Percentiles rank a stretch among this genome's conserved stretches.
Evolutionary conservation across 768 basidiomycete genomes (phyloP).

Genomic region (Hebeloma cylindrosporum): DNA sequence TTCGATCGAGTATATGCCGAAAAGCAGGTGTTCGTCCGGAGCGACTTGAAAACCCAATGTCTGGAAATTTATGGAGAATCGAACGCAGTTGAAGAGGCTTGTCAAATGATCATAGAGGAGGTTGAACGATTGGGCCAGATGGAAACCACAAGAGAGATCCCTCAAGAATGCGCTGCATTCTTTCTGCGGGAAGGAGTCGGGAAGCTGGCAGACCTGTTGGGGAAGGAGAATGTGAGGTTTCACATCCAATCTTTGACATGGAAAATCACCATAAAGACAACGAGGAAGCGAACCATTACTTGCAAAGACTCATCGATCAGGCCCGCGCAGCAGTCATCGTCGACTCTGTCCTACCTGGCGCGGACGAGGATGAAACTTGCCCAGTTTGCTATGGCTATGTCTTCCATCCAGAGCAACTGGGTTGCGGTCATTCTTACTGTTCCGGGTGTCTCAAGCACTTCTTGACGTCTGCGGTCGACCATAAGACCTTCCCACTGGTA

Average conservation of each 20-base stretch:
- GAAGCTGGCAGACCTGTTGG: conserved; percentile 50
- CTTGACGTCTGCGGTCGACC: conserved; percentile 40
- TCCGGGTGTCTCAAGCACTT: conserved; percentile 48
- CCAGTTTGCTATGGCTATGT: conserved; percentile 55
- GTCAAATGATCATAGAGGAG: conserved; percentile 45
- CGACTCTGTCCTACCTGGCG: conserved; percentile 4
- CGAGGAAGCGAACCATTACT: conserved; percentile 51
- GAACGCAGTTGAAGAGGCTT: conserved; percentile 39
- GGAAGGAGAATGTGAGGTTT: conserved; percentile 53
- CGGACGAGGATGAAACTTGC: conserved; percentile 32
- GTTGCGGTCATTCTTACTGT: conserved; percentile 53
- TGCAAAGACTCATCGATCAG: conserved; percentile 45
- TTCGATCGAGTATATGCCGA: conserved; percentile 22
- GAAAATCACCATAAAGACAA: conserved; percentile 54
- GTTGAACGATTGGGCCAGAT: conserved; percentile 47
- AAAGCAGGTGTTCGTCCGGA: conserved; percentile 42
- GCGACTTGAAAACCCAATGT: conserved; percentile 43
- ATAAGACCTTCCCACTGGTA: conserved; percentile 53
- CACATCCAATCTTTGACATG: conserved; percentile 35
- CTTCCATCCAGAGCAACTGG: conserved; percentile 41
- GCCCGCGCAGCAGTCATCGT: conserved; percentile 22
- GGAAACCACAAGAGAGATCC: conserved; percentile 28
- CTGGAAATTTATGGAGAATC: conserved; percentile 49
- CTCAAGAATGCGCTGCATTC: conserved; percentile 42
- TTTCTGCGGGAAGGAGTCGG: conserved; percentile 52